These are phyloP conservation scores for Colletotrichum sp. DNA, from an alignment of 2,329 filamentous ascomycete genomes.

Conservation along the genomic window DNA sequence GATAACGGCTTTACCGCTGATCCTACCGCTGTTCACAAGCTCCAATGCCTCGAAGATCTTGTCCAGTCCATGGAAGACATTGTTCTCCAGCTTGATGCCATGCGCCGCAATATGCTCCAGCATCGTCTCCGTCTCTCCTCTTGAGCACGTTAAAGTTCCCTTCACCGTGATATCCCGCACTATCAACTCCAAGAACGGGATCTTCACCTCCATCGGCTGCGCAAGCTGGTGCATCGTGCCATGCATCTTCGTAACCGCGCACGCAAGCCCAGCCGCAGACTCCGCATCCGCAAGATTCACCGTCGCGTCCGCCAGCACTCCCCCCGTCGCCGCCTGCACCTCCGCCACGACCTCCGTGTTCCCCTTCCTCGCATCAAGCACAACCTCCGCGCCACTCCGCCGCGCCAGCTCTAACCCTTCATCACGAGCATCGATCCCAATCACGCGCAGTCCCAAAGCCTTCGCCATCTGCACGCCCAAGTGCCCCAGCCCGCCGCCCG, in stretches of 20 bases:
- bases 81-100: conserved; percentile 54
- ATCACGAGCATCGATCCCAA: conserved; percentile 73
- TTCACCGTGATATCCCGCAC: conserved; percentile 58
- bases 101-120: conserved; percentile 49
- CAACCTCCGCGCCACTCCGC: conserved; percentile 53
- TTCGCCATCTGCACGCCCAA: conserved; percentile 80
- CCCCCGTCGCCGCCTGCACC: conserved; percentile 52
- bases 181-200: conserved; percentile 51
- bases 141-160: conserved; percentile 49
- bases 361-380: conserved; percentile 56
- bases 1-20: conserved; percentile 60
- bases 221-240: conserved; percentile 63
- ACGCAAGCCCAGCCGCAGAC: conserved; percentile 52
- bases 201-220: conserved; percentile 45
- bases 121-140: conserved; percentile 51
- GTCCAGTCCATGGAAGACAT: conserved; percentile 56
- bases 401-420: conserved; percentile 53
- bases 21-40: conserved; percentile 55
- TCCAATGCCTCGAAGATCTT: conserved; percentile 56
- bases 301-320: conserved; percentile 55
- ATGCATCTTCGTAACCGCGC: conserved; percentile 64
- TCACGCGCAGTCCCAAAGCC: conserved; percentile 76
- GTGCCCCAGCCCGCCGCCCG: conserved; percentile 73
- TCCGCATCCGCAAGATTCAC: conserved; percentile 59
- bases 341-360: conserved; percentile 51